Conservation (phyloP, 306 rosid genomes). For the Sophora flavescens region DNA sequence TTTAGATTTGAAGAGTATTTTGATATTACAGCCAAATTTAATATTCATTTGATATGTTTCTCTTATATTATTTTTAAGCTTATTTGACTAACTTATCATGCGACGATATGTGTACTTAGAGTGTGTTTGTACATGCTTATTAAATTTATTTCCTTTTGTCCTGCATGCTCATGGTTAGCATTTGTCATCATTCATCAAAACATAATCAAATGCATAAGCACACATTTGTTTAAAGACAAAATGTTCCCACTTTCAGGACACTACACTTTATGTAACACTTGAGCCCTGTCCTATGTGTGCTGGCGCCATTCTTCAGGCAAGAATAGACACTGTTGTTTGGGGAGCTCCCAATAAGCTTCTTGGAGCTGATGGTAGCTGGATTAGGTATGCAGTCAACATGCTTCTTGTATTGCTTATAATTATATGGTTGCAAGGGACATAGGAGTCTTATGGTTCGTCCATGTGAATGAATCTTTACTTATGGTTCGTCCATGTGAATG, state of each 20-base stretch:
- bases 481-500: no score
- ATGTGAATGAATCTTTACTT: no score
- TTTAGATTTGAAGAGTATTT: not conserved
- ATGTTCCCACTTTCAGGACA: constrained; percentile 57
- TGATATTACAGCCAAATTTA: constrained; percentile 28
- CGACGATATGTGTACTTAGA: not conserved
- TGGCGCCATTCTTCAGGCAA: constrained; percentile 95
- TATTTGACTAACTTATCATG: not conserved
- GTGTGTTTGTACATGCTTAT: not conserved
- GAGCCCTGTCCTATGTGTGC: constrained; percentile 99
- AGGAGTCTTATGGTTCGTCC: constrained; percentile 23
- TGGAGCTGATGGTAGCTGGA: constrained; percentile 99
- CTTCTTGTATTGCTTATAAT: constrained; percentile 18
- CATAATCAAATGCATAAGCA: no score
- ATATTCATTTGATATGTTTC: constrained; percentile 33
- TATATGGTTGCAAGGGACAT: constrained; percentile 28
- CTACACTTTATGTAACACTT: constrained; percentile 89
- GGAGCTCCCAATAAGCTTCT: constrained; percentile 99
- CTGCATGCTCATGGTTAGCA: no score
- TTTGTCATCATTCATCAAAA: no score
- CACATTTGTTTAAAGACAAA: constrained; percentile 22
- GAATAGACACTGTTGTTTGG: constrained; percentile 86
- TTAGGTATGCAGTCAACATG: constrained; percentile 64
- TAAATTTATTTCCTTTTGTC: no score
- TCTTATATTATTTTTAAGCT: constrained; percentile 15